Evolutionary conservation across 106 monocot species (phyloP), one percentile per base, ranked within the genome.

Genomic region (Vanilla planifolia): DNA sequence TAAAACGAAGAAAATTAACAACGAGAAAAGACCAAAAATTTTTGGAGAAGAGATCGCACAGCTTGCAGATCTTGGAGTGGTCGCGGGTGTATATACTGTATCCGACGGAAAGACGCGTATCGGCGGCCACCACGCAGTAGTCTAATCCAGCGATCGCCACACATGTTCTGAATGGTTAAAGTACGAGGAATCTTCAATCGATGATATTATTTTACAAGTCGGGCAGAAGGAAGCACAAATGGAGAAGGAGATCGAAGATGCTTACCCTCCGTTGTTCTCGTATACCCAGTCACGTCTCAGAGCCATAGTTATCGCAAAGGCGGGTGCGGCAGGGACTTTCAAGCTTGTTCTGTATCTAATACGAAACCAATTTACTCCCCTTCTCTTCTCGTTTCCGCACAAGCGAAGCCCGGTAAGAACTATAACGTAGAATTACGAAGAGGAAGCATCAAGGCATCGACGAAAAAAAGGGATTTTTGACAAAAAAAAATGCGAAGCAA

Each of bases 251-350:
- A 55, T 35, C 33, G 8, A 30, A 35, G 14, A 25, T 6, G 3
- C 37, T 48, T 59, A 92, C 92, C 95, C 95, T 33, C 95, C 95
- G 37, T 95, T 95, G 83, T 95, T 95, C 80, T 95, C 95, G 70
- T 95, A 95, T 26, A 86, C 66, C 86, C 86, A 86, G 52, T 81
- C 61, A 33, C 85, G 51, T 30, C 82, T 63, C 56, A 72, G 52
- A 25, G 81, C 72, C 81, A 81, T 81, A 1, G 50, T 28, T 42
- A 4, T 5, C 10, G 53, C 53, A 4, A 30, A 14, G 5, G 16
- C n/a, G n/a, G n/a, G n/a, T n/a, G n/a, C n/a, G n/a, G n/a, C n/a
- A n/a, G n/a, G n/a, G n/a, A n/a, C n/a, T n/a, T n/a, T n/a, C n/a
- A n/a, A n/a, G n/a, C n/a, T n/a, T n/a, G n/a, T n/a, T n/a, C n/a